These are phyloP conservation scores for Vachellia pachyceras DNA, from an alignment of 306 rosid species.

Conservation along the genomic window DNA sequence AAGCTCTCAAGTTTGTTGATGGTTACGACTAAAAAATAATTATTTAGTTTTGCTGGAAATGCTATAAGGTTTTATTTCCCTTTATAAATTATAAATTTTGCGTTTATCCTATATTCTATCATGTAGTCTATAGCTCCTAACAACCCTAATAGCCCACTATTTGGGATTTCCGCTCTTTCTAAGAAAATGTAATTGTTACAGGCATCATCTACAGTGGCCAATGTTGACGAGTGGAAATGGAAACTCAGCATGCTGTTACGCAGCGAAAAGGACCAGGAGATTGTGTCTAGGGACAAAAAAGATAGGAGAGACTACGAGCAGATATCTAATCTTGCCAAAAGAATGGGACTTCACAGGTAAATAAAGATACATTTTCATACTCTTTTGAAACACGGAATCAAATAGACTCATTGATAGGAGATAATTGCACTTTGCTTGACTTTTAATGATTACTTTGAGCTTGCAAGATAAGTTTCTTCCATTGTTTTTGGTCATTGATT, in stretches of 20 bases:
- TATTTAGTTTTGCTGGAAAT: background rate
- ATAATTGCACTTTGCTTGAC: conserved; percentile 14
- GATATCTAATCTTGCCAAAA: conserved; percentile 88
- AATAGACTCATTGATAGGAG: conserved; percentile 16
- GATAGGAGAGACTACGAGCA: conserved; percentile 97
- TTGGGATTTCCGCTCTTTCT: conserved; percentile 24
- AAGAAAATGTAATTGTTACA: conserved; percentile 42
- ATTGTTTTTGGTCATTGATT: conserved; percentile 13
- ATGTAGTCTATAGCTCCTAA: conserved; percentile 19
- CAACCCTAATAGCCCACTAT: background rate
- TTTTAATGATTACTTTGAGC: conserved; percentile 14
- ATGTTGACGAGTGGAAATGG: conserved; percentile 99
- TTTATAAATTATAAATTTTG: background rate
- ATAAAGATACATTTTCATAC: conserved; percentile 13
- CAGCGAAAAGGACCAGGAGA: conserved; percentile 86
- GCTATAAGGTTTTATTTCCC: background rate
- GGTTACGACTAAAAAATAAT: background rate
- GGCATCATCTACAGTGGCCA: conserved; percentile 93
- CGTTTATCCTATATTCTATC: conserved; percentile 12
- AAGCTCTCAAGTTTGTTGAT: background rate
- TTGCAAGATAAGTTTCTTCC: conserved; percentile 10
- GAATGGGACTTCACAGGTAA: conserved; percentile 90
- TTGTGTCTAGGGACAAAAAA: conserved; percentile 81
- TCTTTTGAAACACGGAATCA: background rate
- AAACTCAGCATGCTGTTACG: conserved; percentile 88